These are phyloP conservation scores for Sarcodon sp. DNA, from an alignment of 768 basidiomycete genomes.

Conservation along the genomic window DNA sequence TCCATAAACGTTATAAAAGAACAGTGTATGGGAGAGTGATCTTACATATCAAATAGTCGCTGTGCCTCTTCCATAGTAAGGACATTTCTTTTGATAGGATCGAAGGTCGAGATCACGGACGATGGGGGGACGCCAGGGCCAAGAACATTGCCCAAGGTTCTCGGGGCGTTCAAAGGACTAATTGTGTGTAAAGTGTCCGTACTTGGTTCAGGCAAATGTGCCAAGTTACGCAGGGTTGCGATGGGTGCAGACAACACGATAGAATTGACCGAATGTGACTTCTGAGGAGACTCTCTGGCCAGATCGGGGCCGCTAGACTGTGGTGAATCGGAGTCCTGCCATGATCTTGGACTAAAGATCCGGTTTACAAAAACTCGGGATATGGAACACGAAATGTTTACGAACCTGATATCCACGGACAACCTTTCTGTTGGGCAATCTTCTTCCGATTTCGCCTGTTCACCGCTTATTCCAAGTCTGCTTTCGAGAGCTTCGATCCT, in stretches of 20 bases:
- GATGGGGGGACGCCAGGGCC: neutral
- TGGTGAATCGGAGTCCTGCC: neutral
- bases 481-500: neutral
- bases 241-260: neutral
- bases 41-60: neutral
- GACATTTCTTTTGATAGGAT: neutral
- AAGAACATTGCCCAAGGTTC: neutral
- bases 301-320: neutral
- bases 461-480: neutral
- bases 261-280: neutral
- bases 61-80: neutral
- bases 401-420: neutral
- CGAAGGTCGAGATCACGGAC: neutral
- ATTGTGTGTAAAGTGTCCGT: neutral
- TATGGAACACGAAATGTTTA: too few relatives aligned
- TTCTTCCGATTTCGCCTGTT: neutral
- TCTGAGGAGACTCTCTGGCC: neutral
- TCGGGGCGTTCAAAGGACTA: neutral
- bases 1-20: neutral
- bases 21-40: too few relatives aligned
- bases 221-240: neutral
- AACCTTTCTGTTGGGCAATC: neutral
- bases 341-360: neutral
- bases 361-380: too few relatives aligned
- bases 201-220: neutral